Base-by-base conservation (phyloP, 768 basidiomycete species). In the Lentinula raphanica region DNA sequence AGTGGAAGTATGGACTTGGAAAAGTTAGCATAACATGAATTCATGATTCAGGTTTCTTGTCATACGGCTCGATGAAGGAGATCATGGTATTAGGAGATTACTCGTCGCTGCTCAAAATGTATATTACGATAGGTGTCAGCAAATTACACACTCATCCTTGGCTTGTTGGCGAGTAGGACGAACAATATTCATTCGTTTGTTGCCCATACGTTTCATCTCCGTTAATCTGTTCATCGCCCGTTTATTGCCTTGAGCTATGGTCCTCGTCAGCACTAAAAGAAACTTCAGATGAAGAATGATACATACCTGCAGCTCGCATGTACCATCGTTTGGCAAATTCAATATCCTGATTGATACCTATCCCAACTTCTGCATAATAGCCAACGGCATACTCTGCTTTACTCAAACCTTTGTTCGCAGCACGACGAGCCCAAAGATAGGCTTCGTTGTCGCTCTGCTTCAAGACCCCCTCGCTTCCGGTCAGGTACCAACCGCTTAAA, bases 381-480 rank as follows among this genome's bases (percentile, higher is more conserved):
- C 96, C 97, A 19, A 98, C 96, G 9, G 97, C 97, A 73, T 98
- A 99, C 72, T 99, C 97, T 0, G 97, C 97, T 71, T 97, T 98
- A 68, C 89, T 89, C 65, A 97, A 68, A 5, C 96, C 97, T 72
- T 97, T 98, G 72, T 98, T 97, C 23, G 94, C 97, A 17, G 95
- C 94, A 55, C 92, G 83, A 31, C 95, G 80, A 11, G 96, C 97
- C 97, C 97, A 99, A 39, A 99, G 72, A 71, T 97, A 99, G n/a
- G 97, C 97, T 70, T 99, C 97, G 2, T 90, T 90, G 71, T 99
- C 97, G 65, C 92, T 94, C 77, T 98, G 97, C 73, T 97, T 97
- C 66, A 99, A 74, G 1, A 98, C 92, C 2, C 92, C 92, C 66
- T 98, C 96, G 68, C 87, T 92, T 2, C 93, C 93, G 0, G 96